Conservation (phyloP, 2,329 filamentous ascomycete species). For the Phialemonium atrogriseum region DNA sequence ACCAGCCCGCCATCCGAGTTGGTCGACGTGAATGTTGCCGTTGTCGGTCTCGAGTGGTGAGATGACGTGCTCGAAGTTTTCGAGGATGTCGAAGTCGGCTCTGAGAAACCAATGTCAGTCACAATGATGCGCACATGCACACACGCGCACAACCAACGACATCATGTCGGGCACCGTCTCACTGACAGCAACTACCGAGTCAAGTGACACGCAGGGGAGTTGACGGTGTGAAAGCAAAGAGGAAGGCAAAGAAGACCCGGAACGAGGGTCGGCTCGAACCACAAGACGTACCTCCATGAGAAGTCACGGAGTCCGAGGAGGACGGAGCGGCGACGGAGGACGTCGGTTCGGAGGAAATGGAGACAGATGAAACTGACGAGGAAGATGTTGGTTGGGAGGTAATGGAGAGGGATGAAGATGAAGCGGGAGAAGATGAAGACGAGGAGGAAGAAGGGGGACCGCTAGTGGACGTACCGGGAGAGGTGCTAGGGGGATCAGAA, state of each 20-base stretch:
- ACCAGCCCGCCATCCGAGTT: slow-evolving; percentile 33
- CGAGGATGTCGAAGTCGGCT: too few relatives aligned
- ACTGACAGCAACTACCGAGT: too few relatives aligned
- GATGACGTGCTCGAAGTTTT: too few relatives aligned
- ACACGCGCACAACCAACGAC: too few relatives aligned
- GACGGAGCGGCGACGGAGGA: slow-evolving; percentile 8
- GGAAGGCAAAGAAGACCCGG: too few relatives aligned
- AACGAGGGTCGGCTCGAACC: too few relatives aligned
- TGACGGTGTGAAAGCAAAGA: too few relatives aligned
- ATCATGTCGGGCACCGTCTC: too few relatives aligned
- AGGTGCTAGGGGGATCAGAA: slow-evolving; percentile 8
- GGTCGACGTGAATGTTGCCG: slow-evolving; percentile 36
- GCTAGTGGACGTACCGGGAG: slow-evolving; percentile 21
- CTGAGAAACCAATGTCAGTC: too few relatives aligned
- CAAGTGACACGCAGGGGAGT: too few relatives aligned
- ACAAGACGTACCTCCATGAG: slow-evolving; percentile 3
- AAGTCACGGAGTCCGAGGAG: slow-evolving; percentile 2
- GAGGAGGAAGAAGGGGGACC: slow-evolving; percentile 10
- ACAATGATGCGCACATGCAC: background rate
- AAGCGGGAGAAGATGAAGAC: slow-evolving; percentile 14
- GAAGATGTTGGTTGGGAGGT: slow-evolving; percentile 13
- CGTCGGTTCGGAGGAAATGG: slow-evolving; percentile 6
- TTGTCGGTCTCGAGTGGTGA: slow-evolving; percentile 20
- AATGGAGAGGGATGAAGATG: slow-evolving; percentile 20
- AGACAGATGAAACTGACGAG: slow-evolving; percentile 9